Conservation (phyloP, 2,329 filamentous ascomycete genomes). For the Dactylellina haptotyla region DNA sequence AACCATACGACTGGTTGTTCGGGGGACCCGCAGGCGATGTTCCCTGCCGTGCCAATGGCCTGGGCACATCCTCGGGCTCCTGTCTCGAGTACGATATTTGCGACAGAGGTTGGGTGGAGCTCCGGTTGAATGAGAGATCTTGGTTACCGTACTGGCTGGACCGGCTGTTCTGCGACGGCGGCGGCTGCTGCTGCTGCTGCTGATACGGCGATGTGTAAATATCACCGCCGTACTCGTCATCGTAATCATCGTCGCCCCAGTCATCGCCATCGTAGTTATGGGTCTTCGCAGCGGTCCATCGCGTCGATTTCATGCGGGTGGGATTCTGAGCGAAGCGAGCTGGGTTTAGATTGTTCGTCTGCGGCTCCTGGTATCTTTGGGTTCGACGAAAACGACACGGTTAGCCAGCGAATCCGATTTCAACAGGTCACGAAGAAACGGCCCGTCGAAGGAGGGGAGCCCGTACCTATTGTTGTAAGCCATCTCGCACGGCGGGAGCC, state of each 20-base stretch:
- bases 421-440: background rate
- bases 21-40: constrained; percentile 27
- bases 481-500: constrained; percentile 10
- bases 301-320: constrained; percentile 34
- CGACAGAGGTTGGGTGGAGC: constrained; percentile 37
- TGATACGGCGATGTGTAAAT: constrained; percentile 35
- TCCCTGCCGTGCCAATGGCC: constrained; percentile 30
- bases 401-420: background rate
- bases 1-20: constrained; percentile 10
- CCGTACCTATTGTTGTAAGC: constrained; percentile 48
- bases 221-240: constrained; percentile 33
- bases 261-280: constrained; percentile 50
- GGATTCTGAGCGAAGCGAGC: constrained; percentile 49
- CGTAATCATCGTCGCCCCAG: constrained; percentile 45
- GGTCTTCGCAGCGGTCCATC: constrained; percentile 45
- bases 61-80: constrained; percentile 14
- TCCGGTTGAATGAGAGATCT: constrained; percentile 21
- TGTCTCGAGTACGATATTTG: constrained; percentile 21
- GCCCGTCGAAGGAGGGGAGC: background rate
- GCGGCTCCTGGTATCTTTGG: constrained; percentile 34
- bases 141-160: constrained; percentile 5
- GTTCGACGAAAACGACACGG: background rate
- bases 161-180: background rate
- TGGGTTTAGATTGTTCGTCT: constrained; percentile 42
- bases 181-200: constrained; percentile 20